Percentiles rank a stretch among this genome's conserved stretches.
Evolutionary conservation across 352 stramenopile genomes (phyloP).

Genomic region (Phytophthora brassicae): DNA sequence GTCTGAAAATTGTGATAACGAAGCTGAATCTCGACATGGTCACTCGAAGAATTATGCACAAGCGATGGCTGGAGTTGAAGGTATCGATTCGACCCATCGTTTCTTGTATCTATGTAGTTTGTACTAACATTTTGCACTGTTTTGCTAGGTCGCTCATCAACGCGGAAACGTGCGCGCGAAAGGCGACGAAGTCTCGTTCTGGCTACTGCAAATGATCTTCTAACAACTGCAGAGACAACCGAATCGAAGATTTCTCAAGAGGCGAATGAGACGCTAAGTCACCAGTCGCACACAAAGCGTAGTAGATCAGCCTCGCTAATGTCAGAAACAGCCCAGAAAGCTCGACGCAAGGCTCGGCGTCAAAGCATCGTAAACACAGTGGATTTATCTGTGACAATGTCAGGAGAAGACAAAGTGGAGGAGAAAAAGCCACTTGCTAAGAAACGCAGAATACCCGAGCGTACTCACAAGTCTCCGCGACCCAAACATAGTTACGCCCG

Average conservation of each 20-base stretch:
- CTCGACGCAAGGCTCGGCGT: constrained; percentile 31
- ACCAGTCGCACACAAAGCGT: constrained; percentile 12
- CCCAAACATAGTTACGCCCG: constrained; percentile 16
- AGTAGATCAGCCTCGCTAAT: constrained; percentile 4
- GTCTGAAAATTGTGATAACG: background rate
- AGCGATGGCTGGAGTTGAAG: background rate
- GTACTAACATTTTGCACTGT: constrained; percentile 12
- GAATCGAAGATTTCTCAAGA: constrained; percentile 2
- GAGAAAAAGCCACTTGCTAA: background rate
- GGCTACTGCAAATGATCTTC: constrained; percentile 21
- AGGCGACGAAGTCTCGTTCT: constrained; percentile 38
- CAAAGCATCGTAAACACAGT: constrained; percentile 42
- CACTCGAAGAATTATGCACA: background rate
- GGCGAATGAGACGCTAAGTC: background rate
- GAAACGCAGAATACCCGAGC: constrained; percentile 13
- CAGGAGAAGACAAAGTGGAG: no score
- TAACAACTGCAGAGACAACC: constrained; percentile 7
- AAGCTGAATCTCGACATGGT: background rate
- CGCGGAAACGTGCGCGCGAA: constrained; percentile 31
- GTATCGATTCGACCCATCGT: constrained; percentile 1
- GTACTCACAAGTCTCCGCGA: constrained; percentile 10
- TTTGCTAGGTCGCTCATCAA: constrained; percentile 5
- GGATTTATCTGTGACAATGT: constrained; percentile 9
- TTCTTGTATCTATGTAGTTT: background rate
- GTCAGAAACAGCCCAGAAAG: constrained; percentile 11